Conservation (phyloP, 208 protist species). For the Crithidia brevicula region DNA sequence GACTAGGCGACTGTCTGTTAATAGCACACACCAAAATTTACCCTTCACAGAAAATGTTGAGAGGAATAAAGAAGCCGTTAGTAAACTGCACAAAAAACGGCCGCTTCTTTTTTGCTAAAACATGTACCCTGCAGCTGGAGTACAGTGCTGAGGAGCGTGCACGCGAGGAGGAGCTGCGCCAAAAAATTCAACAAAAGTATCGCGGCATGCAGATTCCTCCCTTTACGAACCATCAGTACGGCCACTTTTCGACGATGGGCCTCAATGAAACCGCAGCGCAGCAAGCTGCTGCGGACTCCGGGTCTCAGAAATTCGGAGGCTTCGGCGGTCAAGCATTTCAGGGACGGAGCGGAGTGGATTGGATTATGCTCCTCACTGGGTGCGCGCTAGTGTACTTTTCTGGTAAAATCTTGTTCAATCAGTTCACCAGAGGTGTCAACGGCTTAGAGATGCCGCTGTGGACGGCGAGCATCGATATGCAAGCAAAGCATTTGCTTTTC, state of each 20-base stretch:
- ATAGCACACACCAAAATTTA: background rate
- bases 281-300: constrained; percentile 29
- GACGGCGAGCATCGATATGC: constrained; percentile 56
- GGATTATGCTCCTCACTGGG: constrained; percentile 69
- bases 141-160: constrained; percentile 34
- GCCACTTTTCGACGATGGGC: constrained; percentile 56
- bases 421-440: constrained; percentile 39
- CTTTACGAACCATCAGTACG: constrained; percentile 55
- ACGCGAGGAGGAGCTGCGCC: constrained; percentile 53
- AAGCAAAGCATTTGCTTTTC: constrained; percentile 75
- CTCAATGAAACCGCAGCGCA: constrained; percentile 30
- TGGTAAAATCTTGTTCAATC: constrained; percentile 58
- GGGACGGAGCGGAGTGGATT: constrained; percentile 41
- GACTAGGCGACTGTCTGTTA: too few species aligned
- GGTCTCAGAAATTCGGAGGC: background rate
- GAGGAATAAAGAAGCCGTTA: background rate
- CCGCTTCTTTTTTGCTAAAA: constrained; percentile 19
- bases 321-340: constrained; percentile 10
- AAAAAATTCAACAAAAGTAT: constrained; percentile 58
- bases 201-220: constrained; percentile 53
- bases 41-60: constrained; percentile 7
- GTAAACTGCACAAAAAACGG: background rate
- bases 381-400: constrained; percentile 61
- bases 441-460: constrained; percentile 64
- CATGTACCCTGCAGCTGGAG: constrained; percentile 18